Evolutionary conservation across 1,139 yeast species (phyloP), one percentile per base, ranked within the genome.

Genomic region (Nakaseomyces glabratus): DNA sequence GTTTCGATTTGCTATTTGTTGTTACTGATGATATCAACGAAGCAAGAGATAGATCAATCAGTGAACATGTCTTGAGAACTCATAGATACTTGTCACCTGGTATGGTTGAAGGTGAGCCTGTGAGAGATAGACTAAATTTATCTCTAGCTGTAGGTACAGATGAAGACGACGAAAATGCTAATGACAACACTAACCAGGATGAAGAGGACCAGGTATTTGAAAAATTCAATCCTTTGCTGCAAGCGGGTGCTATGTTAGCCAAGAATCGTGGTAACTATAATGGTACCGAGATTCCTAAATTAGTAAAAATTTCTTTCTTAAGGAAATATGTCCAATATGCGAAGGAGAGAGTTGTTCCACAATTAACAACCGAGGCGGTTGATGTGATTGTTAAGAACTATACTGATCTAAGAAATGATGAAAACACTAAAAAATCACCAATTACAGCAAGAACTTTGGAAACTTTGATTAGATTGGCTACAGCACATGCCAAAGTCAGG

Each of bases 401-500:
- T 55, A 68, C 95, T 1, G 75, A 78, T 9, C 68, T 90, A 46
- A 73, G 99, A 63, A 86, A 86, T 54, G 94, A 88, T 49, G 80
- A 75, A 32, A 71, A 68, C 43, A 72, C 90, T 40, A 76, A 82
- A 48, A 86, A 96, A 3, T 82, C 95, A 1, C 98, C 99, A 24
- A 85, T 93, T 46, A 90, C 99, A 2, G 95, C 98, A 15, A 84
- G 99, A 76, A 93, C 98, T 3, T 68, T 90, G 49, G 99, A 90
- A 63, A 90, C 99, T 0, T 68, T 90, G 48, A 90, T 90, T 57
- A 94, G 99, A 67, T 67, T 90, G 42, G 71, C 97, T 1, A 84
- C 97, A 1, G 98, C 98, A 0, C 99, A 90, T 60, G 98, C 99
- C 15, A 90, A 90, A 57, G 85, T 90, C 10, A 69, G 98, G 49